These are phyloP conservation scores for Posidonia oceanica DNA, from an alignment of 116 monocot genomes.

Conservation along the genomic window DNA sequence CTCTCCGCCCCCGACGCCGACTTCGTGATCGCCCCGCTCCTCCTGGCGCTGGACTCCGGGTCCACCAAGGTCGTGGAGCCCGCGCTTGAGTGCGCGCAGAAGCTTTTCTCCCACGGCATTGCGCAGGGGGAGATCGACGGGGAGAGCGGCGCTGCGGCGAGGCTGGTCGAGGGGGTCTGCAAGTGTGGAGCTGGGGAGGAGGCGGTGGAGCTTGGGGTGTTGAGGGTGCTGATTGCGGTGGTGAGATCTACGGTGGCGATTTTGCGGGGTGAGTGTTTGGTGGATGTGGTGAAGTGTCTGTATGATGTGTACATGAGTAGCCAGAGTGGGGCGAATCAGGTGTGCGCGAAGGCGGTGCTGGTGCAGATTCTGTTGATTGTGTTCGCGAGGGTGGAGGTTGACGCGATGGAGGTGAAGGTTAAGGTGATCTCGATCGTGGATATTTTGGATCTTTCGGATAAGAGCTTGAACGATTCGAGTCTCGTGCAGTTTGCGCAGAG, in stretches of 20 bases:
- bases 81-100: slow-evolving; percentile 62
- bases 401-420: slow-evolving; percentile 34
- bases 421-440: slow-evolving; percentile 52
- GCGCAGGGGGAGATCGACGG: slow-evolving; percentile 39
- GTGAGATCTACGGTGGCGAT: slow-evolving; percentile 44
- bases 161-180: slow-evolving; percentile 31
- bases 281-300: slow-evolving; percentile 61
- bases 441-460: slow-evolving; percentile 80
- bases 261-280: slow-evolving; percentile 56
- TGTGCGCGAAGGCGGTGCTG: slow-evolving; percentile 71
- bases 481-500: slow-evolving; percentile 64
- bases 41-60: slow-evolving; percentile 53
- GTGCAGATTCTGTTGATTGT: slow-evolving; percentile 63
- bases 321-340: slow-evolving; percentile 57
- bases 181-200: slow-evolving; percentile 49
- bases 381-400: slow-evolving; percentile 58
- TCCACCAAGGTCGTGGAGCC: slow-evolving; percentile 68
- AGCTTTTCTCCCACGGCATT: slow-evolving; percentile 59
- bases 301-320: slow-evolving; percentile 93
- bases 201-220: slow-evolving; percentile 42
- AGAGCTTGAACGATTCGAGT: slow-evolving; percentile 63
- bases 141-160: slow-evolving; percentile 8
- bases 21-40: slow-evolving; percentile 38
- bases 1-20: slow-evolving; percentile 42
- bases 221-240: slow-evolving; percentile 59